Evolutionary conservation across 179 eudicot species (phyloP).

Genomic region (Vitellaria paradoxa): DNA sequence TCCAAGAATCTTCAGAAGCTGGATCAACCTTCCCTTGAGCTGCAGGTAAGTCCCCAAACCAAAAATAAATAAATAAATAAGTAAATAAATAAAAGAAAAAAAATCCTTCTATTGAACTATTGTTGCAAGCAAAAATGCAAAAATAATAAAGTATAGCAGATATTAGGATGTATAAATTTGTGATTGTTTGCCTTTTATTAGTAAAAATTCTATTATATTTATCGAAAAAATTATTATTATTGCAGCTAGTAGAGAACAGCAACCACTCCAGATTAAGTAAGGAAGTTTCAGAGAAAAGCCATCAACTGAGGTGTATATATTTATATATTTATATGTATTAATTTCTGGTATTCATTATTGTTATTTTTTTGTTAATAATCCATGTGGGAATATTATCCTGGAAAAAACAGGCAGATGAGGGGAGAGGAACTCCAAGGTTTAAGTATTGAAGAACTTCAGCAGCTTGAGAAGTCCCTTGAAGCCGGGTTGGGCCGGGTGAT

Average conservation of each 20-base stretch:
- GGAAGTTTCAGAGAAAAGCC: conserved; percentile 75
- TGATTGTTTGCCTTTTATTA: no score
- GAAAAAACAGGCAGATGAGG: conserved; percentile 71
- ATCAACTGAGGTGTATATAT: conserved; percentile 56
- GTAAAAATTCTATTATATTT: no score
- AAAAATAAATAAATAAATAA: neutral
- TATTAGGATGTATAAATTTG: no score
- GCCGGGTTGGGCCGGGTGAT: conserved; percentile 63
- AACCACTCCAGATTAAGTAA: conserved; percentile 61
- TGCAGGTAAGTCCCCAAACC: conserved; percentile 51
- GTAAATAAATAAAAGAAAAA: neutral
- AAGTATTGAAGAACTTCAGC: conserved; percentile 67
- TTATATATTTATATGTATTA: neutral
- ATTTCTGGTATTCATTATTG: neutral
- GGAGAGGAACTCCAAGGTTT: conserved; percentile 86
- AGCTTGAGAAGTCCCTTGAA: conserved; percentile 72
- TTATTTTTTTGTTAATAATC: neutral
- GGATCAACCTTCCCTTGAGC: conserved; percentile 77
- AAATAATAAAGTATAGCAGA: no score
- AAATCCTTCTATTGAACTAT: neutral
- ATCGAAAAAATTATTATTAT: conserved; percentile 9
- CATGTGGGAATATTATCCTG: conserved; percentile 1
- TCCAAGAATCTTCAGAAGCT: conserved; percentile 75
- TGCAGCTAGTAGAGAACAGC: conserved; percentile 81
- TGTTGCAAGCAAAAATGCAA: no score